Base-by-base conservation (phyloP, 306 rosid genomes). In the Alnus glutinosa region DNA sequence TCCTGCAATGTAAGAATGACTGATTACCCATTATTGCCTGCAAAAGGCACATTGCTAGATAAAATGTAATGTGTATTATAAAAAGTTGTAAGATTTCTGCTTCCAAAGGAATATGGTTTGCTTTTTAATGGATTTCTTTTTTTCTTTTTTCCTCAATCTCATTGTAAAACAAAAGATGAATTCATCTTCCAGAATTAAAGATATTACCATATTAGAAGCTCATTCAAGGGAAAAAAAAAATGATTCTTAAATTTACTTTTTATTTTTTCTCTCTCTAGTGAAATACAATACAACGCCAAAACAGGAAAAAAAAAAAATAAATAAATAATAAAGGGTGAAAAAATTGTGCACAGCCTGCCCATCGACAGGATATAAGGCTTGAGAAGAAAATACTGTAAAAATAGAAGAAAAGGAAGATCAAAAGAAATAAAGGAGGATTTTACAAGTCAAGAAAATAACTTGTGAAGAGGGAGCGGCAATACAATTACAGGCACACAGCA, bases 91-190 rank as follows among this genome's bases (percentile, higher is more conserved):
- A 12, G 37, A 28, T 28, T 1, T 59, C 66, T 59, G 37, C 66
- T 28, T 58, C 34, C 64, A 39, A 44, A 18, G 34, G 13, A 18
- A 39, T 37, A 42, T 69, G 51, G 4, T 44, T 32, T 69, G 14
- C 28, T 28, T 49, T 78, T 55, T 62, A 42, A 42, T 34, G 57
- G 23, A 34, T 68, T 4, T 11, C 28, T 78, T 49, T 10, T 14
- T 32, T 14, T 6, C 12, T 5, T 63, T 1, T 32, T 34, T 63
- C 5, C 69, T 15, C 46, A 42, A 44, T 46, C 28, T 54, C 71
- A 34, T 1, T 12, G 50, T 30, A 59, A 47, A 23, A 68, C 13
- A 70, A 78, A 36, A 64, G 51, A 77, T 75, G 46, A 67, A 32
- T 75, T 19, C 5, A 9, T 58, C 55, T 74, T 58, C 36, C 7